Evolutionary conservation across 371 early-diverging fungal genomes (phyloP), one percentile per base, ranked within the genome.

Genomic region (Mucor irregularis): DNA sequence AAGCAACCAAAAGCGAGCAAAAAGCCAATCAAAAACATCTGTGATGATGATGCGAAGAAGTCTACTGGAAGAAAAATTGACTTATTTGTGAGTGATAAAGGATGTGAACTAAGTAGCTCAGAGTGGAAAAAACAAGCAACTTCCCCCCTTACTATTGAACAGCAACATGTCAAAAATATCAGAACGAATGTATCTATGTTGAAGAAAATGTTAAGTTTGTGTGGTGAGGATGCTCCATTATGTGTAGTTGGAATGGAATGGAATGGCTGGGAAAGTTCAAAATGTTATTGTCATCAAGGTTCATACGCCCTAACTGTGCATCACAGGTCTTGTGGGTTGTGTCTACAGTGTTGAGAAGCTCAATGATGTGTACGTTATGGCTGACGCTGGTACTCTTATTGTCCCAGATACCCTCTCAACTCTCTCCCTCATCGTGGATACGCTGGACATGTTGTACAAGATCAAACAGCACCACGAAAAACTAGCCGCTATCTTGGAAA

Each of bases 1-100:
- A 48, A 34, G 48, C 48, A 7, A 48, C 48, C 21, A 48, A 48
- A 48, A 21, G 10, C 21, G 48, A 16, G 16, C 48, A 48, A 33
- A 16, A 33, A 48, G 14, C 5, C 13, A 33, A 30, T 4, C 28
- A 17, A 30, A 28, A 17, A 13, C 8, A 17, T 7, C 5, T 28
- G 19, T 46, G 47, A 46, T 1, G 19, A 26, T 17, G 30, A 46
- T 30, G 4, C 14, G 10, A 46, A 30, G 13, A 14, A 16, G 10
- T 8, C 16, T 2, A 30, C 30, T 16, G 47, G 30, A 30, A 28
- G 47, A 10, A n/a, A 30, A 16, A 46, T 46, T 17, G 47, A 46
- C 25, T 3, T 46, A 11, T 30, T 46, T 30, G 11, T 47, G 9
- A 17, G 11, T 8, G 19, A 33, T 0, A 9, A 4, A 1, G 48